Conservation (phyloP, 2,329 filamentous ascomycete genomes). For the Emergomyces orientalis region DNA sequence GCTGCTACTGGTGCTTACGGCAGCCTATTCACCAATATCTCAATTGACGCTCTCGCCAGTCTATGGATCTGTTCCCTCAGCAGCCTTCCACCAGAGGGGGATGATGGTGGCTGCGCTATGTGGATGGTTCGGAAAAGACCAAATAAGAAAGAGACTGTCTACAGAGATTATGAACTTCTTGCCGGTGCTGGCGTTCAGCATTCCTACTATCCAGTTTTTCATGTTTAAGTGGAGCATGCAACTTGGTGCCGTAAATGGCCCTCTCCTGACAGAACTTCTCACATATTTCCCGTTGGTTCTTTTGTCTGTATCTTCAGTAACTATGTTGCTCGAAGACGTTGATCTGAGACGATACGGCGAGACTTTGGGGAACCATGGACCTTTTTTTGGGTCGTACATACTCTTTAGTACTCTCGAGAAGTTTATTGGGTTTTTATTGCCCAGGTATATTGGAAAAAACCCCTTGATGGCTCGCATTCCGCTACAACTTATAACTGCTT, state of each 20-base stretch:
- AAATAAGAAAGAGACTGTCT: constrained; percentile 40
- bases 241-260: constrained; percentile 62
- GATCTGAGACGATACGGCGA: constrained; percentile 48
- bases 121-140: constrained; percentile 61
- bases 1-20: constrained; percentile 31
- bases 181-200: constrained; percentile 65
- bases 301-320: constrained; percentile 55
- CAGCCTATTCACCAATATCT: constrained; percentile 35
- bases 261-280: constrained; percentile 61
- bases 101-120: constrained; percentile 58
- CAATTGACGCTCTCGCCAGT: constrained; percentile 73
- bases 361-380: constrained; percentile 53
- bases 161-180: constrained; percentile 46
- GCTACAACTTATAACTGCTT: constrained; percentile 58
- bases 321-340: constrained; percentile 52
- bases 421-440: constrained; percentile 32
- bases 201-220: constrained; percentile 62
- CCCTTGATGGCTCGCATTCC: constrained; percentile 61
- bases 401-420: constrained; percentile 48
- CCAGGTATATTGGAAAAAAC: constrained; percentile 50
- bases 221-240: constrained; percentile 57
- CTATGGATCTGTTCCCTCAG: constrained; percentile 74
- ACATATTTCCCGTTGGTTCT: constrained; percentile 61
- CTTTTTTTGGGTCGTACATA: constrained; percentile 57
- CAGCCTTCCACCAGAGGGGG: constrained; percentile 59